Base-by-base conservation (phyloP, 495 filamentous ascomycete genomes). In the Cercophora newfieldiana region DNA sequence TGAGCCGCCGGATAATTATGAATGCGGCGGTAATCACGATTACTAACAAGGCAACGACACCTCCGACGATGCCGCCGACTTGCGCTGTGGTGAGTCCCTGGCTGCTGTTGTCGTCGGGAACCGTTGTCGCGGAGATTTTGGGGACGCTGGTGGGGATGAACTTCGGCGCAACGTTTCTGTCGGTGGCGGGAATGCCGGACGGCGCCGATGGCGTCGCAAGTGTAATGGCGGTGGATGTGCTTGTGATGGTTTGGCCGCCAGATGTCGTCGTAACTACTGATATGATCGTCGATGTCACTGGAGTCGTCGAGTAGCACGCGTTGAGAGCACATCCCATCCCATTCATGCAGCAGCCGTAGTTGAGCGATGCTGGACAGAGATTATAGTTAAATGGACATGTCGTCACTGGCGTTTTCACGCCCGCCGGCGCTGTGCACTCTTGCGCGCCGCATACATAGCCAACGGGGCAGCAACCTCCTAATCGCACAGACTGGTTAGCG, bases 21-120 rank as follows among this genome's bases (percentile, higher is more conserved):
- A 62, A 73, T 0, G 79, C 72, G 18, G 76, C 75, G 14, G 63
- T 61, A 21, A 82, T 16, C 16, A 82, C 73, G 37, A 75, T 65
- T 8, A 79, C n/a, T 0, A 82, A 62, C 0, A 82, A 44, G 7
- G 69, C 72, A n/a, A 81, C 69, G 5, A 72, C 79, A 12, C 79
- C 81, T 44, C 72, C 75, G n/a, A 82, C 71, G 59, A 83, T 82
- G 7, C 81, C 81, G 1, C 78, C 81, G 0, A 83, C 61, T 10
- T 77, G 73, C 0, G 68, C 68, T 0, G 58, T 55, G 14, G 73
- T 77, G 33, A 83, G 77, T 5, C 73, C 73, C 7, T 61, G 60
- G n/a, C 59, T 47, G 10, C 69, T 68, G 22, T 47, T 60, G 53
- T 54, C 21, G 28, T 28, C 14, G 12, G 61, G 61, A 29, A 37